Evolutionary conservation across 148 eudicot species (phyloP), one percentile per base, ranked within the genome.

Genomic region (Rheum nobile): DNA sequence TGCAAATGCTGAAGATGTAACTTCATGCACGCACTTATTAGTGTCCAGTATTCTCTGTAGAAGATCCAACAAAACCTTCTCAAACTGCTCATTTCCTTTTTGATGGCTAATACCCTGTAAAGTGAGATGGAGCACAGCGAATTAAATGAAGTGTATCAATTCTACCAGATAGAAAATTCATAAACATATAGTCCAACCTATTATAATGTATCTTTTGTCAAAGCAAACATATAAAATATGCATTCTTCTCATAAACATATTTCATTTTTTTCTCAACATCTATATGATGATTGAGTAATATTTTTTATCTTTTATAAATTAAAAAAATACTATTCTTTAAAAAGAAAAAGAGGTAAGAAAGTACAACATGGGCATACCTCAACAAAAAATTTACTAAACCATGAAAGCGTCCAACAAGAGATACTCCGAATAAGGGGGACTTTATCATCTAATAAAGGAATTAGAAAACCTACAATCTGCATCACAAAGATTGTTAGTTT

Each of bases 1-100:
- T 28, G 99, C 96, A 87, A 95, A 95, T 69, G 99, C 99, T 67
- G 99, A 95, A 84, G 97, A 95, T 38, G 99, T 96, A 77, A 97
- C 99, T 83, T 91, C 99, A 77, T 95, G 99, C 74, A 95, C 99
- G 67, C 97, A 90, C 85, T 95, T 95, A 84, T 91, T 95, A 52
- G 95, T 80, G 84, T 95, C 99, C 81, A 95, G 82, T 82, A 95
- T 83, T 84, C 97, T 90, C 75, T 87, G 83, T 13, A 95, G 77
- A 76, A 95, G 86, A 71, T 97, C 99, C 88, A 79, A 84, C 16
- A 95, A 84, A 75, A 90, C 84, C 74, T 86, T 86, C 76, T 90
- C 97, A 75, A 95, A 95, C 75, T 82, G 93, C 43, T 90, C 93
- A 63, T 82, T 81, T 34, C 97, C 92, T 74, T 84, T 86, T 71